phyloP scores from a whole-genome alignment of 2,329 filamentous ascomycete genomes.

The Dothideomycetes sp. region DNA sequence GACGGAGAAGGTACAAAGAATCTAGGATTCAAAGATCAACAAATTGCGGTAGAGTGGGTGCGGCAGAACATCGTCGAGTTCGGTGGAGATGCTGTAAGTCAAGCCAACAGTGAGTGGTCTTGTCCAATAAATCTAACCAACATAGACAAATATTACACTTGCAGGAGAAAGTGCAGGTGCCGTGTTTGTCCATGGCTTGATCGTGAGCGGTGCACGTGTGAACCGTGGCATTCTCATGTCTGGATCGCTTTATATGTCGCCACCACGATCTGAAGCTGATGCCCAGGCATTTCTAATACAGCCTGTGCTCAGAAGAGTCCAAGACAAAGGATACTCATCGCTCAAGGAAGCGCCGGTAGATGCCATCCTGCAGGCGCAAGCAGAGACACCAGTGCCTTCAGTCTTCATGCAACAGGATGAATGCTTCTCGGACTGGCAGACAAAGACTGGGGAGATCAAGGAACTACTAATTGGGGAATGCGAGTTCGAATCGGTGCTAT shows the following conservation, averaged over 20 bases:
- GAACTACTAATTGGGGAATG: slow-evolving; percentile 33
- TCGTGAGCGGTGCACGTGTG: slow-evolving; percentile 22
- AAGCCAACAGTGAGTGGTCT: not conserved
- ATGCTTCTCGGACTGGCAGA: slow-evolving; percentile 27
- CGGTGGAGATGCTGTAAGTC: slow-evolving; percentile 21
- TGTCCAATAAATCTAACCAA: too few relatives aligned
- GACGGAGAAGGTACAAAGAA: slow-evolving; percentile 25
- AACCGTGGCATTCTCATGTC: slow-evolving; percentile 29
- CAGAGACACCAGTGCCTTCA: slow-evolving; percentile 27
- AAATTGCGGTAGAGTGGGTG: slow-evolving; percentile 24
- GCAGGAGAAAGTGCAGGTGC: slow-evolving; percentile 37
- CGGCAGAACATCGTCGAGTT: slow-evolving; percentile 22
- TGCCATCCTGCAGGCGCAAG: slow-evolving; percentile 23
- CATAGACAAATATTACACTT: slow-evolving; percentile 29
- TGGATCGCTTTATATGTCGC: slow-evolving; percentile 32
- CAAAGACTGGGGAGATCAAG: slow-evolving; percentile 20
- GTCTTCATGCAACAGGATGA: slow-evolving; percentile 32
- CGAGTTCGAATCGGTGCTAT: slow-evolving; percentile 33
- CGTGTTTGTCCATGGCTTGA: slow-evolving; percentile 33
- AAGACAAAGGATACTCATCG: slow-evolving; percentile 14
- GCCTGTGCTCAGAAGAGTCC: slow-evolving; percentile 11
- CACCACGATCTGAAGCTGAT: slow-evolving; percentile 26
- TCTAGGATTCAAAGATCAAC: slow-evolving; percentile 15
- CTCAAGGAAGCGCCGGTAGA: slow-evolving; percentile 21
- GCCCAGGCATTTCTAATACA: slow-evolving; percentile 21